Evolutionary conservation across 164 flowering plant genomes (phyloP).

Genomic region (Stephania cephalantha): DNA sequence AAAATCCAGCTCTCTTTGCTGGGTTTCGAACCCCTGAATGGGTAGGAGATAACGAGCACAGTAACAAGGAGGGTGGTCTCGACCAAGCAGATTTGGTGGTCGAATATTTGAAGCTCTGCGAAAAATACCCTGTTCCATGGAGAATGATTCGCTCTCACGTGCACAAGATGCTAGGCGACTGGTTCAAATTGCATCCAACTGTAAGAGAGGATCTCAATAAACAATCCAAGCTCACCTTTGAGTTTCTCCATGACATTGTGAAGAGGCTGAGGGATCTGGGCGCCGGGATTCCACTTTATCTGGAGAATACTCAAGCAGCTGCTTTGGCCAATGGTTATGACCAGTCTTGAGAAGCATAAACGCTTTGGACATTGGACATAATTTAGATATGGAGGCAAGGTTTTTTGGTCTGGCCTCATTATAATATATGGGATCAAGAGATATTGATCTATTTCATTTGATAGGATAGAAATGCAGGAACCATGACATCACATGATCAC

Average conservation of each 20-base stretch:
- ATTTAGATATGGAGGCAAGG: not conserved
- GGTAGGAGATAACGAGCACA: slow-evolving; percentile 34
- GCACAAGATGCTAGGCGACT: slow-evolving; percentile 87
- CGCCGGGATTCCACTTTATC: slow-evolving; percentile 57
- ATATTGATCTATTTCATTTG: not conserved
- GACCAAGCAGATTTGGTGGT: slow-evolving; percentile 68
- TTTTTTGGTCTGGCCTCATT: not conserved
- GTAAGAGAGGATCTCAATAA: slow-evolving; percentile 75
- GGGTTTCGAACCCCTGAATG: slow-evolving; percentile 79
- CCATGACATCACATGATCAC: not conserved
- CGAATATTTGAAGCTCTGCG: slow-evolving; percentile 85
- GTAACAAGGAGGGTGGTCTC: slow-evolving; percentile 31
- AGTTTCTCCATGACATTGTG: slow-evolving; percentile 72
- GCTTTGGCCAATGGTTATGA: slow-evolving; percentile 20
- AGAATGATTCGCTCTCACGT: slow-evolving; percentile 90
- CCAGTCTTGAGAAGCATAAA: slow-evolving; percentile 6
- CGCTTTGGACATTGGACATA: not conserved
- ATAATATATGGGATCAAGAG: not conserved
- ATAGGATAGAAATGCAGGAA: not conserved
- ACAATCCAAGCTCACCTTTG: slow-evolving; percentile 69
- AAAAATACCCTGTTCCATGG: slow-evolving; percentile 90
- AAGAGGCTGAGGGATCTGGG: slow-evolving; percentile 57
- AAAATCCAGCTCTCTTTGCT: slow-evolving; percentile 92
- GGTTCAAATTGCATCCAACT: slow-evolving; percentile 66
- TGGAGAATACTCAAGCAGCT: slow-evolving; percentile 19